Base-by-base conservation (phyloP, 164 flowering plant species). In the Piper longum region DNA sequence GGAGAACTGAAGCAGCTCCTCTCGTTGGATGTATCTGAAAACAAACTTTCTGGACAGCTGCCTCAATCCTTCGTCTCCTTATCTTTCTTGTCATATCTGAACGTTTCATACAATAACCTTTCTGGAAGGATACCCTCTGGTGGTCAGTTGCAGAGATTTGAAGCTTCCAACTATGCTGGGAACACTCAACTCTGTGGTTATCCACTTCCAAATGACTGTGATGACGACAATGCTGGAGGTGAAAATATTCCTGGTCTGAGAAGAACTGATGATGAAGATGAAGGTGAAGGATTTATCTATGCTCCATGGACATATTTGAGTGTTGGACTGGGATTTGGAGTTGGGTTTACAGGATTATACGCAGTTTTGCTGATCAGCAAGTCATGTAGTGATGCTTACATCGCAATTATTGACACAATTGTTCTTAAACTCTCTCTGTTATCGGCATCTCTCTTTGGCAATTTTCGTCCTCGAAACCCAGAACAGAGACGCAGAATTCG, bases 1-100 rank as follows among this genome's bases (percentile, higher is more conserved):
- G 69, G 73, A 43, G 57, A 54, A 14, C 14, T 82, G 69, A 57
- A 9, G 1, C 64, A 67, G n/a, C 39, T 84, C 43, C 45, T 48
- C 19, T 78, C 79, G 16, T 78, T 84, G 43, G 89, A 81, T 68
- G 66, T 84, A 12, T 81, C 89, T 16, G 65, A 54, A 13, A 82
- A 82, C 60, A 64, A 59, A 26, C 69, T 84, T 17, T 72, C 78
- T 0, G 86, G 86, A 8, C 61, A 18, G 14, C 81, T 81, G 39
- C 89, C 86, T 43, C 39, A 67, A 1, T 69, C 71, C 71, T 58
- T 84, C 66, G 52, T 76, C 0, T 58, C 73, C 41, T 14, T 84
- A 44, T 43, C 75, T 6, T 65, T 57, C 41, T 40, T 82, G 59
- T 43, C 69, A 14, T 66, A 72, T 61, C 18, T 82, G 44, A 77